Conservation (phyloP, 1,284 basidiomycete genomes). For the Rhodotorula sp. region DNA sequence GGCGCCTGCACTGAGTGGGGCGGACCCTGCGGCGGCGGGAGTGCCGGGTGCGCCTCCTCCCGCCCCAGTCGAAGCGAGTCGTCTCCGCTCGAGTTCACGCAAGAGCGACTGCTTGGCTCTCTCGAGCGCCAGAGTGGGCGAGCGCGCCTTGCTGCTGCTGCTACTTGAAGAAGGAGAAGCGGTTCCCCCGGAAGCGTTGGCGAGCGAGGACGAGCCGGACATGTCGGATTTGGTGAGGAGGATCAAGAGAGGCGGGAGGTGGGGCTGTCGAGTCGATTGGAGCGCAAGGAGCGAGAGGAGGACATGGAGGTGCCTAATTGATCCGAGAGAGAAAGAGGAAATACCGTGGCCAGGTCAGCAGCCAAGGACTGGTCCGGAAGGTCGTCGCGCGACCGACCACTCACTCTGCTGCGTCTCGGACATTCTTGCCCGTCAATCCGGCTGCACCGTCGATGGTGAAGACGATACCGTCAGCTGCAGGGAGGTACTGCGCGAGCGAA, state of each 20-base stretch:
- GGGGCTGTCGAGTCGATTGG: conserved; percentile 13
- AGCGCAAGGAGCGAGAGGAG: conserved; percentile 41
- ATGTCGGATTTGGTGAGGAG: conserved; percentile 44
- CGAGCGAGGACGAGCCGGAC: conserved; percentile 18
- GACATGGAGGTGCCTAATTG: conserved; percentile 41
- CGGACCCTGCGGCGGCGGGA: neutral
- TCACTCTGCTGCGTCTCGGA: conserved; percentile 43
- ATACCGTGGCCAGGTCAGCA: too few relatives aligned
- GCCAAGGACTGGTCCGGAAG: too few relatives aligned
- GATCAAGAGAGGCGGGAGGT: conserved; percentile 36
- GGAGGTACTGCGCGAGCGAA: conserved; percentile 43
- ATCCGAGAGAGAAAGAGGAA: neutral
- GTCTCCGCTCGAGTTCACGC: conserved; percentile 43
- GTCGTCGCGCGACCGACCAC: neutral
- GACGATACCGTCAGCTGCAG: conserved; percentile 40
- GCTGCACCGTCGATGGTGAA: conserved; percentile 39
- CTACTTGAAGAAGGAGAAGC: conserved; percentile 1
- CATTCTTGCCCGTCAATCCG: conserved; percentile 38
- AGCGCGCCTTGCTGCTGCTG: conserved; percentile 17
- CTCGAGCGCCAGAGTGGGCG: conserved; percentile 36
- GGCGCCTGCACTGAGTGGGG: conserved; percentile 24
- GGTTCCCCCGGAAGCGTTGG: conserved; percentile 3
- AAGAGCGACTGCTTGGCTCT: conserved; percentile 40
- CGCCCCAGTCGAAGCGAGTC: conserved; percentile 31
- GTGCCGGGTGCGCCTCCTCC: neutral